Conservation (phyloP, 1,284 basidiomycete genomes). For the Apiotrichum laibachii region DNA sequence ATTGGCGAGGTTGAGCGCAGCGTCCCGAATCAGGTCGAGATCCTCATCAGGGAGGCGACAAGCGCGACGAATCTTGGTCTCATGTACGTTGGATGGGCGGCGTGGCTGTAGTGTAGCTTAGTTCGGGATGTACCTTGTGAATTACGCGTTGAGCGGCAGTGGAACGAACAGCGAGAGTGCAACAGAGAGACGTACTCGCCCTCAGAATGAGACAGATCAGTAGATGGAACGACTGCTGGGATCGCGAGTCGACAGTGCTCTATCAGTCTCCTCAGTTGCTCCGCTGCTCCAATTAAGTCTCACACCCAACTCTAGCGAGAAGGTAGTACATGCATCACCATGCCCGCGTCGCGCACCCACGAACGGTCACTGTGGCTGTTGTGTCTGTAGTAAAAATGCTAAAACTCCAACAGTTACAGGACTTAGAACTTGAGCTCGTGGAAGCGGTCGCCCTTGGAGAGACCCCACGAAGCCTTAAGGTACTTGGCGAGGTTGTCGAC, state of each 20-base stretch:
- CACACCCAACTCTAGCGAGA: slow-evolving; percentile 12
- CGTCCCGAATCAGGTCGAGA: slow-evolving; percentile 82
- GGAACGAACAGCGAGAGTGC: too few relatives aligned
- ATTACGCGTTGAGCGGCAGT: not conserved
- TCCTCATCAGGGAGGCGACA: slow-evolving; percentile 82
- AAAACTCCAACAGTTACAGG: slow-evolving; percentile 7
- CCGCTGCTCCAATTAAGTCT: not conserved
- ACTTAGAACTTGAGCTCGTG: slow-evolving; percentile 54
- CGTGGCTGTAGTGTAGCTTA: slow-evolving; percentile 60
- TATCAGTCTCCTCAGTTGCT: not conserved
- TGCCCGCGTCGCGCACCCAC: slow-evolving; percentile 11
- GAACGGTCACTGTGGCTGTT: slow-evolving; percentile 8
- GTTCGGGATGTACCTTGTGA: not conserved
- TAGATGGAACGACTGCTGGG: too few relatives aligned
- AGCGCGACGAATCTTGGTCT: slow-evolving; percentile 64
- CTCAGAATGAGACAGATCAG: too few relatives aligned
- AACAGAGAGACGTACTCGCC: too few relatives aligned
- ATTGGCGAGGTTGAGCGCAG: slow-evolving; percentile 58
- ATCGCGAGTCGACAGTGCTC: not conserved
- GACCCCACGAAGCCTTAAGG: slow-evolving; percentile 87
- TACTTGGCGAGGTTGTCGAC: slow-evolving; percentile 90
- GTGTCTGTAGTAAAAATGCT: slow-evolving; percentile 7
- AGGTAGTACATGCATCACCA: slow-evolving; percentile 33
- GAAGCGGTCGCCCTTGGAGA: slow-evolving; percentile 75
- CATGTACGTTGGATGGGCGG: slow-evolving; percentile 70